Evolutionary conservation across 1,284 basidiomycete species (phyloP).

Genomic region (Xerocomus nothofagi): DNA sequence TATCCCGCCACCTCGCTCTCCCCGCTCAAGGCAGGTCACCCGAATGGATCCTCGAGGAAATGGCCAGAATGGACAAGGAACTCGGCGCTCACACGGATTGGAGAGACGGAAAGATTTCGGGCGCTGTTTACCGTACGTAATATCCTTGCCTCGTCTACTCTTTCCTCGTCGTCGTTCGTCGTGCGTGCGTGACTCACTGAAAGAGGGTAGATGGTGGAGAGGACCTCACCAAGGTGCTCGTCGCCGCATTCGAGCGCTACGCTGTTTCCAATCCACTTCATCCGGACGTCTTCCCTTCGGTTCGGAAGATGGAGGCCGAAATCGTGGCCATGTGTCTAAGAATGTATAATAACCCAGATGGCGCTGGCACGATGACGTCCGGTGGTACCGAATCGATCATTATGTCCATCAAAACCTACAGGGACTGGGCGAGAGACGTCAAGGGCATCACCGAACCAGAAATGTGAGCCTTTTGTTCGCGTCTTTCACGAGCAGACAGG

Average conservation of each 20-base stretch:
- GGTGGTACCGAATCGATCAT: conserved; percentile 97
- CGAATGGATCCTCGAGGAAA: conserved; percentile 81
- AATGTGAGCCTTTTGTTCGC: conserved; percentile 68
- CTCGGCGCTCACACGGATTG: conserved; percentile 52
- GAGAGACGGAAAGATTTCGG: conserved; percentile 79
- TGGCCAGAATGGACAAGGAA: conserved; percentile 74
- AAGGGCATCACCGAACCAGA: conserved; percentile 93
- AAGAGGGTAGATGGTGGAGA: conserved; percentile 72
- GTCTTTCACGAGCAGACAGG: background rate
- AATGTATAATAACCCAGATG: conserved; percentile 82
- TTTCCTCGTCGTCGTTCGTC: background rate
- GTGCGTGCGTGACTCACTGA: background rate
- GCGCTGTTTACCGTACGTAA: conserved; percentile 82
- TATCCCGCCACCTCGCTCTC: conserved; percentile 64
- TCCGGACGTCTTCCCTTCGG: conserved; percentile 92
- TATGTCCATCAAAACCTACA: conserved; percentile 91
- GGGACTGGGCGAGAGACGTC: conserved; percentile 85
- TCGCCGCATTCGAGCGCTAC: conserved; percentile 70
- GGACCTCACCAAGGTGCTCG: conserved; percentile 73
- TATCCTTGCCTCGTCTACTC: background rate
- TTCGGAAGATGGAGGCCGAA: conserved; percentile 98
- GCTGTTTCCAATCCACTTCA: conserved; percentile 90
- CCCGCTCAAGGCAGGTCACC: conserved; percentile 66
- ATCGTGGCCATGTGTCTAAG: conserved; percentile 92
- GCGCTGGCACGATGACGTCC: conserved; percentile 90